Evolutionary conservation across 768 basidiomycete genomes (phyloP), one percentile per base, ranked within the genome.

Genomic region (Naganishia kalamii): DNA sequence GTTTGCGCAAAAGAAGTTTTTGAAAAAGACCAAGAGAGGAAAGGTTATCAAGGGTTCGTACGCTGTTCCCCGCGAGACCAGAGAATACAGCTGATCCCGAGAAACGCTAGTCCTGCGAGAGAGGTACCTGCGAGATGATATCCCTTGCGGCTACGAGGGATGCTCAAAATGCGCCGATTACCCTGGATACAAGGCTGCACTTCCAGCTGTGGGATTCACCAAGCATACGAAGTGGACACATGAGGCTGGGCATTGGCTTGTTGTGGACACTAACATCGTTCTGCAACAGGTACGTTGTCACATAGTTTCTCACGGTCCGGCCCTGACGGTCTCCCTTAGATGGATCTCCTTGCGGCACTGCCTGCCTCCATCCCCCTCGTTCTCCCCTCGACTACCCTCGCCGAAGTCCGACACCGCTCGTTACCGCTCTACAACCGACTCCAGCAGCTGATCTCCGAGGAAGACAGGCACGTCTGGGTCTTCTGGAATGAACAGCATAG

Each of bases 241-340:
- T 23, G 62, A 68, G 21, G 60, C 69, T 10, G 77, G 78, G 11
- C 90, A 94, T 72, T 92, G 86, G 73, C 76, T 97, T 29, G 80
- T 99, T 15, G 89, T 92, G 4, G 94, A 99, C 74, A 98, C 94
- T 19, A 99, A 99, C 78, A 85, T 96, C 17, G 90, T 96, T 72
- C 82, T 99, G 13, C 84, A 89, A 17, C 93, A 97, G 82, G 91
- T 87, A 50, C 43, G 81, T 57, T 63, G 27, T 63, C 47, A 27
- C n/a, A 33, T 52, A 27, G 51, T 41, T 54, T 60, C 13, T 29
- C 15, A 30, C 21, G 32, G 17, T 60, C 65, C 70, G 66, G 65
- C 49, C 46, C 62, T 71, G 27, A 63, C 49, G 54, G 68, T 10
- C 65, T 71, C 27, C 59, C 25, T 15, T 70, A 96, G 90, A 97